Evolutionary conservation across 805 yeast genomes (phyloP), one percentile per base, ranked within the genome.

Genomic region (Barnettozyma populi): DNA sequence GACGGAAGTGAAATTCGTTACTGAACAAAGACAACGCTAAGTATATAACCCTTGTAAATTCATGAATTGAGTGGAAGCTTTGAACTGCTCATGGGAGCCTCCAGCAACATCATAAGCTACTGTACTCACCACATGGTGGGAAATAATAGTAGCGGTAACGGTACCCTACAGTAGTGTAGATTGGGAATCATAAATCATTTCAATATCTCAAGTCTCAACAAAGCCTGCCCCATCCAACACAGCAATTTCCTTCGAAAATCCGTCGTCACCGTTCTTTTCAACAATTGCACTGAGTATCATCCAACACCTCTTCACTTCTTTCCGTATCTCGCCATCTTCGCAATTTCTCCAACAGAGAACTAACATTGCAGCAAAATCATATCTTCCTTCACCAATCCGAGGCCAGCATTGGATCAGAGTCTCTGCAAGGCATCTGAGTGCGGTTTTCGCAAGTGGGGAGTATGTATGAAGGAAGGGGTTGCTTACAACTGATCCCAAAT

Each of bases 391-490:
- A 5, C 37, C 24, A 3, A 61, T 25, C 21, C 62, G 49, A 29
- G 55, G 56, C 63, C 63, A 61, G 18, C 59, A 44, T 23, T 54
- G 56, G 18, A 52, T 9, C 23, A 54, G 54, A 2, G 54, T 25
- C 2, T 50, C n/a, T 1, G 46, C 43, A 7, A 61, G 32, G 23
- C 52, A 45, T n/a, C 50, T 49, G 16, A 61, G 25, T 0, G 49
- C 18, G 5, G 37, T 20, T 10, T 3, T 16, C 24, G 59, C 53
- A 10, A 61, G 29, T 3, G 48, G 36, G 5, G 48, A 50, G 14
- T 47, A 21, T 9, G 50, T 7, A 36, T 53, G 54, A 9, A 59
- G 48, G 43, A 59, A 60, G 1, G 65, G 65, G 39, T 60, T 52
- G 0, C 56, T 36, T 11, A 60, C 13, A 2, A 61, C 24, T 11